A percentile compares a stretch with the other conserved stretches of the same genome.
Conservation (phyloP, 192 early-diverging fungal genomes). For the Backusella macrospora region DNA sequence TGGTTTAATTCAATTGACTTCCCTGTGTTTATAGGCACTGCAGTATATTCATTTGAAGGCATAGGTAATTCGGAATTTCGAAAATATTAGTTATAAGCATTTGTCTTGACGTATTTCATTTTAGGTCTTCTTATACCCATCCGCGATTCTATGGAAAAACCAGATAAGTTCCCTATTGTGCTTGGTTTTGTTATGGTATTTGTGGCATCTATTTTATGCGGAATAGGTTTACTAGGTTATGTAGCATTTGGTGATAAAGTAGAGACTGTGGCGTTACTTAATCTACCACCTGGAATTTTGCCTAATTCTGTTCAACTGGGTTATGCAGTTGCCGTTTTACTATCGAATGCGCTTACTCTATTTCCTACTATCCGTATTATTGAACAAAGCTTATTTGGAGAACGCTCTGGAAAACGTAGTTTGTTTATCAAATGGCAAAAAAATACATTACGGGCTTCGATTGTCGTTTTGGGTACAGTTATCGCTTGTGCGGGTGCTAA, state of each 20-base stretch:
- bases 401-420: slow-evolving; percentile 63
- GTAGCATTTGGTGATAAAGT: slow-evolving; percentile 79
- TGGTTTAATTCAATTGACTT: slow-evolving; percentile 70
- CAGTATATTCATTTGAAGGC: slow-evolving; percentile 93
- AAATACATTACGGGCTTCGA: slow-evolving; percentile 69
- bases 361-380: slow-evolving; percentile 91
- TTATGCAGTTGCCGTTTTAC: slow-evolving; percentile 87
- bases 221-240: slow-evolving; percentile 80
- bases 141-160: slow-evolving; percentile 83
- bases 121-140: slow-evolving; percentile 67
- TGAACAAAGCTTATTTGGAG: slow-evolving; percentile 72
- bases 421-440: slow-evolving; percentile 70
- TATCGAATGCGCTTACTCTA: slow-evolving; percentile 82
- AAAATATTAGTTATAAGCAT: background rate
- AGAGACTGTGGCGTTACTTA: slow-evolving; percentile 79
- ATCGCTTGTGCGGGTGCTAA: slow-evolving; percentile 74
- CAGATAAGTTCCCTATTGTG: slow-evolving; percentile 78
- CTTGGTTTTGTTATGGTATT: slow-evolving; percentile 71
- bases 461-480: slow-evolving; percentile 63
- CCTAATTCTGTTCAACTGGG: slow-evolving; percentile 75
- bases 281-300: slow-evolving; percentile 72
- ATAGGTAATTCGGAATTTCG: slow-evolving; percentile 61
- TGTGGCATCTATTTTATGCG: slow-evolving; percentile 71
- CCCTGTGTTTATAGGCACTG: slow-evolving; percentile 81
- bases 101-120: background rate